Percentiles rank a stretch among this genome's conserved stretches.
Evolutionary conservation across 257 asterid genomes (phyloP).

Genomic region (Solanum arcanum): DNA sequence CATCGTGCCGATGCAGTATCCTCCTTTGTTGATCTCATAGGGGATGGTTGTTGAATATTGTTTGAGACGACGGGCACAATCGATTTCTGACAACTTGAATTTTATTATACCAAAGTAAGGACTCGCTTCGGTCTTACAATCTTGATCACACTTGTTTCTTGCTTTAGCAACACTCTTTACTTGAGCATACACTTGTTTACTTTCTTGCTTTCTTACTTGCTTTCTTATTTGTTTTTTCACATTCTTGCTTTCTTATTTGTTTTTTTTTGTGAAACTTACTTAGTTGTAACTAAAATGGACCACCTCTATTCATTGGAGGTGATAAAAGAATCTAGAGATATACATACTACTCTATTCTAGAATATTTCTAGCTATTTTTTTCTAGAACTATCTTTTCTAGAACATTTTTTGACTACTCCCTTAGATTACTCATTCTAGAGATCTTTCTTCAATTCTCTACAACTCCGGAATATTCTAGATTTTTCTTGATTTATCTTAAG

Average conservation of each 20-base stretch:
- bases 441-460: not conserved
- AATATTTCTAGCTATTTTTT: not conserved
- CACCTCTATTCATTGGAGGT: not conserved
- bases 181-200: not conserved
- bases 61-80: not conserved
- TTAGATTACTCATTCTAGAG: not conserved
- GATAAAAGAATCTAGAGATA: not conserved
- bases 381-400: not conserved
- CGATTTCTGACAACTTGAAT: not conserved
- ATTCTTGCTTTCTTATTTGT: not conserved
- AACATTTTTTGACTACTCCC: not conserved
- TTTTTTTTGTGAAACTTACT: not conserved
- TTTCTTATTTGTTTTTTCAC: too few relatives aligned
- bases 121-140: not conserved
- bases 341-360: not conserved
- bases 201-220: not conserved
- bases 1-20: slow-evolving; percentile 95
- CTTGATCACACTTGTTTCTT: not conserved
- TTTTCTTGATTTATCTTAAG: not conserved
- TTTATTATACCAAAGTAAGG: not conserved
- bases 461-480: not conserved
- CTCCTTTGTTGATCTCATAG: slow-evolving; percentile 86
- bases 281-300: not conserved
- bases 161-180: not conserved
- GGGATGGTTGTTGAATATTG: slow-evolving; percentile 64